A percentile compares a stretch with the other conserved stretches of the same genome.
phyloP scores from a whole-genome alignment of 257 asterid species.

The Solanum rostratum region DNA sequence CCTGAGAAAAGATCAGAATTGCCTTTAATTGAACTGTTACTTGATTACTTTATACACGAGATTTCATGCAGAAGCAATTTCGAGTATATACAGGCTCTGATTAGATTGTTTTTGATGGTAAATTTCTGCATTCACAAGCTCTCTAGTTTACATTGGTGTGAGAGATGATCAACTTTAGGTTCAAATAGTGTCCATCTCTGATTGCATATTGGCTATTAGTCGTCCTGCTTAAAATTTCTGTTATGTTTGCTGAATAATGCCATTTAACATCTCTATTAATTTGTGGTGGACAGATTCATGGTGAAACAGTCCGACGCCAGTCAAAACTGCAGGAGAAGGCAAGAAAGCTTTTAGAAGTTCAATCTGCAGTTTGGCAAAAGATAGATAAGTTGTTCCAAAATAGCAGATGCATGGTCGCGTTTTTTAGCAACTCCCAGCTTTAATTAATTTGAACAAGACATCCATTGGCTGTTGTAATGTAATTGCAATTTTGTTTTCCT shows the following conservation, averaged over 20 bases:
- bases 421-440: slow-evolving; percentile 72
- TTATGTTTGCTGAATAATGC: background rate
- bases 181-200: background rate
- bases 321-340: slow-evolving; percentile 55
- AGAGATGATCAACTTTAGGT: background rate
- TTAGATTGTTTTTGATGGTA: slow-evolving; percentile 81
- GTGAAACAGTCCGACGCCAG: slow-evolving; percentile 59
- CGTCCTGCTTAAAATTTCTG: background rate
- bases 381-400: slow-evolving; percentile 65
- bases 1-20: slow-evolving; percentile 45
- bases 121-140: background rate
- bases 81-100: slow-evolving; percentile 69
- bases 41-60: slow-evolving; percentile 71
- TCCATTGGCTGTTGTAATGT: background rate
- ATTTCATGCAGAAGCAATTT: slow-evolving; percentile 58
- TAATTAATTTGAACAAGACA: slow-evolving; percentile 9
- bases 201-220: background rate
- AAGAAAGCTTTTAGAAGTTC: slow-evolving; percentile 47
- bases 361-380: slow-evolving; percentile 65
- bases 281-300: slow-evolving; percentile 54
- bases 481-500: slow-evolving; percentile 5
- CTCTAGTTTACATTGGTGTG: background rate
- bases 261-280: background rate
- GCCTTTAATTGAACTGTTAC: slow-evolving; percentile 45
- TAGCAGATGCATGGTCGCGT: slow-evolving; percentile 67